These are phyloP conservation scores for Nasturtium officinale DNA, from an alignment of 345 rosid species.

Conservation along the genomic window DNA sequence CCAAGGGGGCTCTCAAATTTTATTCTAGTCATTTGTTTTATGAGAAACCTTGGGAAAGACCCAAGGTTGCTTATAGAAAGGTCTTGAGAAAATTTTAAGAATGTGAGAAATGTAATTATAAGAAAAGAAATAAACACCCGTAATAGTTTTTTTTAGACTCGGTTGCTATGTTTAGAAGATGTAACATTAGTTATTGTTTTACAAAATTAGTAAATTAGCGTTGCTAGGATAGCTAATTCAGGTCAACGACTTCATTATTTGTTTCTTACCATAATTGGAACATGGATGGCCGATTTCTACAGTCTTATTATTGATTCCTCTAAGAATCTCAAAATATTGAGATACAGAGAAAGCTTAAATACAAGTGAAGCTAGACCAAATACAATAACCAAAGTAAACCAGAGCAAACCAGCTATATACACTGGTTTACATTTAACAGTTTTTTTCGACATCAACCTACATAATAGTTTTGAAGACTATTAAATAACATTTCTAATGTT, in stretches of 20 bases:
- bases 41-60: slow-evolving; percentile 48
- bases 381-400: no score
- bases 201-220: slow-evolving; percentile 10
- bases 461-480: not conserved
- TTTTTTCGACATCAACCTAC: no score
- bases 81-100: not conserved
- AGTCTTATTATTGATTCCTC: no score
- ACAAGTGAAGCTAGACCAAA: no score
- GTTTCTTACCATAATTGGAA: slow-evolving; percentile 3
- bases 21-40: slow-evolving; percentile 21
- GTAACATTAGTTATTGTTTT: slow-evolving; percentile 20
- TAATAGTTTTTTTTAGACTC: not conserved
- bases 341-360: no score
- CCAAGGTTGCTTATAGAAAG: slow-evolving; percentile 51
- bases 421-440: no score
- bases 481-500: not conserved
- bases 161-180: slow-evolving; percentile 13
- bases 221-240: no score
- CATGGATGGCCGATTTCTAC: slow-evolving; percentile 7
- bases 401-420: no score
- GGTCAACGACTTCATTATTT: slow-evolving; percentile 4
- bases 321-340: no score
- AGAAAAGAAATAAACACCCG: not conserved
- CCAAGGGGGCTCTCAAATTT: slow-evolving; percentile 37
- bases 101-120: slow-evolving; percentile 27